phyloP scores from a whole-genome alignment of 2,329 filamentous ascomycete genomes.

The Amesomyces nigricolor region DNA sequence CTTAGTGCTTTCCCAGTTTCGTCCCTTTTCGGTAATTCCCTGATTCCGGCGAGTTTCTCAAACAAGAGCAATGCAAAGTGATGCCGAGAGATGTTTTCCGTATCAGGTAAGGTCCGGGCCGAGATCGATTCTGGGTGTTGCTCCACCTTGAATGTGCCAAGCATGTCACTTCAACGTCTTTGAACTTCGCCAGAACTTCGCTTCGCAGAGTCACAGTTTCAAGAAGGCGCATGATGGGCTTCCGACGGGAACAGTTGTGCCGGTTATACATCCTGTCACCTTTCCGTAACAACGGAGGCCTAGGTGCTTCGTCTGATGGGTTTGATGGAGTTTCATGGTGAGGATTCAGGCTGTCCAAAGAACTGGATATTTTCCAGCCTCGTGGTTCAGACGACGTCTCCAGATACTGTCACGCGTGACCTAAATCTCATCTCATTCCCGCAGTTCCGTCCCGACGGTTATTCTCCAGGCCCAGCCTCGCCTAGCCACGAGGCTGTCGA shows the following conservation, averaged over 20 bases:
- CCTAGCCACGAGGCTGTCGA: conserved; percentile 12
- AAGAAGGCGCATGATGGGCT: too few species aligned
- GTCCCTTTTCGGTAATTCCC: neutral
- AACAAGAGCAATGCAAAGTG: neutral
- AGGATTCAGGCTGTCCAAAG: too few species aligned
- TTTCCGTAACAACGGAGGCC: too few species aligned
- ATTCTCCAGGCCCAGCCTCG: conserved; percentile 3
- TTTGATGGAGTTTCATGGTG: too few species aligned
- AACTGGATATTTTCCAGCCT: too few species aligned
- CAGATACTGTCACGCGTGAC: too few species aligned
- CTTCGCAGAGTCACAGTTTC: neutral
- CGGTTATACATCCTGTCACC: too few species aligned
- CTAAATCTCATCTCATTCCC: neutral
- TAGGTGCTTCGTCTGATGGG: too few species aligned
- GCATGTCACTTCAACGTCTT: neutral
- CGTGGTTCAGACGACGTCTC: too few species aligned
- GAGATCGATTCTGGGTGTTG: too few species aligned
- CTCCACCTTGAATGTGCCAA: neutral
- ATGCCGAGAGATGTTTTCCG: neutral
- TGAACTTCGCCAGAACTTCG: neutral
- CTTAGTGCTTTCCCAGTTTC: too few species aligned
- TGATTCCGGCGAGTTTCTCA: neutral
- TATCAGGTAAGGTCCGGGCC: neutral
- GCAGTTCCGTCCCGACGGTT: conserved; percentile 17
- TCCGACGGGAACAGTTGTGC: too few species aligned